phyloP scores from a whole-genome alignment of 768 basidiomycete genomes.

The Pisolithus tinctorius region DNA sequence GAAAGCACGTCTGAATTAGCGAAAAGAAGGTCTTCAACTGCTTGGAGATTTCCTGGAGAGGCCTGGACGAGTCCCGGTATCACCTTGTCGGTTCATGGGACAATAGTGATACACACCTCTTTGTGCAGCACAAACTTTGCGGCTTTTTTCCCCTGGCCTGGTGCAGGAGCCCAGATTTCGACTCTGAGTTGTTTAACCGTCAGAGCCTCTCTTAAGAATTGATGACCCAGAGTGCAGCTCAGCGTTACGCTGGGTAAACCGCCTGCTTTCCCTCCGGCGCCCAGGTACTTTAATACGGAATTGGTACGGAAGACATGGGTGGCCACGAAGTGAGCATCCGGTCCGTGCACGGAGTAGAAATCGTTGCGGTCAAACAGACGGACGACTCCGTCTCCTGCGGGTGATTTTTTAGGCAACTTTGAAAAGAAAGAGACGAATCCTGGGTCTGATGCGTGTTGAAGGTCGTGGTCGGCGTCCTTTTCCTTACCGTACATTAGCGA shows the following conservation, averaged over 20 bases:
- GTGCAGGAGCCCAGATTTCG: slow-evolving; percentile 82
- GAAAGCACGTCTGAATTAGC: slow-evolving; percentile 69
- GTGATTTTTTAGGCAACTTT: slow-evolving; percentile 57
- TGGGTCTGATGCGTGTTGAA: slow-evolving; percentile 63
- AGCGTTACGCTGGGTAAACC: slow-evolving; percentile 76
- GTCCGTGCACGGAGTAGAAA: slow-evolving; percentile 84
- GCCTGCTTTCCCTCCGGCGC: slow-evolving; percentile 48
- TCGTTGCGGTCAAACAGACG: slow-evolving; percentile 82
- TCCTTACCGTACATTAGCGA: slow-evolving; percentile 62
- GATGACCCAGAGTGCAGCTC: slow-evolving; percentile 68
- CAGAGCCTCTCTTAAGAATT: slow-evolving; percentile 80
- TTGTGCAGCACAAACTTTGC: slow-evolving; percentile 74
- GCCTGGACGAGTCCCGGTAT: slow-evolving; percentile 39
- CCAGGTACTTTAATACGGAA: slow-evolving; percentile 89
- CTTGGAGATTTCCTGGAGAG: slow-evolving; percentile 66
- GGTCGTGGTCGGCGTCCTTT: slow-evolving; percentile 42
- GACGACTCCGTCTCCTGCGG: slow-evolving; percentile 68
- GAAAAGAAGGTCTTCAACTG: slow-evolving; percentile 83
- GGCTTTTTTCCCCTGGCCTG: slow-evolving; percentile 67
- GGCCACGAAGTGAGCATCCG: slow-evolving; percentile 85
- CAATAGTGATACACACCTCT: slow-evolving; percentile 43
- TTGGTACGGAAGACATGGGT: slow-evolving; percentile 80
- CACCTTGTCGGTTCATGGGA: slow-evolving; percentile 2
- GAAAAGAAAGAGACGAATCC: slow-evolving; percentile 72
- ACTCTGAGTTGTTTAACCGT: slow-evolving; percentile 86